These are phyloP conservation scores for Sugiyamaella floridensis DNA, from an alignment of 805 yeast genomes.

Conservation along the genomic window DNA sequence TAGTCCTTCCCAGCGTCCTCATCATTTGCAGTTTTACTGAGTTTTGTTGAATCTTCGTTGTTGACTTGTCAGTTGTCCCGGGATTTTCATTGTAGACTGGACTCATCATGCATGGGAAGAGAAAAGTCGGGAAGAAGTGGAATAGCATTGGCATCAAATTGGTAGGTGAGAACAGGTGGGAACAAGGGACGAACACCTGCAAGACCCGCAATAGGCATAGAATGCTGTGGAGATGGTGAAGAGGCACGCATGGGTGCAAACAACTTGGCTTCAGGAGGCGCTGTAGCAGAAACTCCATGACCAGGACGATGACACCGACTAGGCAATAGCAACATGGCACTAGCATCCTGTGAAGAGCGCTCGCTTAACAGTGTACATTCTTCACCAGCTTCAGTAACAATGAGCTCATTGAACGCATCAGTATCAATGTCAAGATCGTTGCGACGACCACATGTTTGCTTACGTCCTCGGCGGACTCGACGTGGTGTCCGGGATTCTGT, in stretches of 20 bases:
- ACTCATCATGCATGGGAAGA: not conserved
- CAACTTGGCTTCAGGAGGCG: not conserved
- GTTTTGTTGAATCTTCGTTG: too few relatives aligned
- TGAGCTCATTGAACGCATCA: slow-evolving; percentile 7
- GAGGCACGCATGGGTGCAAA: not conserved
- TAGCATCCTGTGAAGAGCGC: not conserved
- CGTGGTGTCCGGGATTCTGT: not conserved
- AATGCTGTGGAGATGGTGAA: not conserved
- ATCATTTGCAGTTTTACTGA: too few relatives aligned
- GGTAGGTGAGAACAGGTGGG: slow-evolving; percentile 16
- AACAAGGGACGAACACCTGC: slow-evolving; percentile 8
- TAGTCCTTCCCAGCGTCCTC: too few relatives aligned
- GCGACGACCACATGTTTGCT: not conserved
- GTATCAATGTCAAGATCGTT: too few relatives aligned
- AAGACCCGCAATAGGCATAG: not conserved
- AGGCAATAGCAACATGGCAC: not conserved
- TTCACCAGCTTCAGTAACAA: slow-evolving; percentile 7
- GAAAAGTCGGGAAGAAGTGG: slow-evolving; percentile 20
- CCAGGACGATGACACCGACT: not conserved
- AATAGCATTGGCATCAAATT: slow-evolving; percentile 15
- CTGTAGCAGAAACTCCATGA: not conserved
- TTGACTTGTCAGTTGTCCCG: too few relatives aligned
- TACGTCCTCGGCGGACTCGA: not conserved
- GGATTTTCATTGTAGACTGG: too few relatives aligned
- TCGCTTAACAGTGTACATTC: slow-evolving; percentile 8